Base-by-base conservation (phyloP, 768 basidiomycete genomes). In the Hygrocybe coccinea region DNA sequence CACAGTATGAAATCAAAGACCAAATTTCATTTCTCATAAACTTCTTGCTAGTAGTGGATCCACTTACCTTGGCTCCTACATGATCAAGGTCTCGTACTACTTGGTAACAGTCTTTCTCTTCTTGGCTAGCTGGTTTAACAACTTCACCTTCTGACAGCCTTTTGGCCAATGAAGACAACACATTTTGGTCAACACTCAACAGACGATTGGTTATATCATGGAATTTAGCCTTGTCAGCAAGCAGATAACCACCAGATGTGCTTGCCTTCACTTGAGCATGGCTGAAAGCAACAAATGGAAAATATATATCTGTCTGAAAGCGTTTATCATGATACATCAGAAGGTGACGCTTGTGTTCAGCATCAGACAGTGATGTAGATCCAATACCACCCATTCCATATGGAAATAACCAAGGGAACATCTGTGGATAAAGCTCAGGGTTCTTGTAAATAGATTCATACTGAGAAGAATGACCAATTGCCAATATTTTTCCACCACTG, bases 381-480 rank as follows among this genome's bases (percentile, higher is more conserved):
- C 66, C 68, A 11, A 72, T 59, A 2, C 67, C 69, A 14, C 72
- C 73, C 2, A 63, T 25, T 0, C 74, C 73, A 58, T 74, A 74
- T 0, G 72, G 73, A 60, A 69, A 76, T 0, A 74, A 52, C 71
- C 72, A 74, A 1, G 74, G 74, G 52, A 71, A 73, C 66, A 72
- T 70, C n/a, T 62, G 59, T 1, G 74, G 69, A 64, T 70, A 76
- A 5, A 74, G 55, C 6, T 61, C 50, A 1, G 69, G 62, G 51
- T 78, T 74, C 3, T 69, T 49, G 22, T 60, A 69, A 8, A 64
- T 61, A 5, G 64, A 60, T 15, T 65, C 52, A 5, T 67, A 61
- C 1, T 50, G 6, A 1, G 33, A 21, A 2, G 29, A 34, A 39
- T 64, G 62, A 5, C 64, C 67, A 17, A 68, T 56, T 0, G 21